These are phyloP conservation scores for Lodderomyces elongisporus DNA, from an alignment of 1,139 yeast species.

Conservation along the genomic window DNA sequence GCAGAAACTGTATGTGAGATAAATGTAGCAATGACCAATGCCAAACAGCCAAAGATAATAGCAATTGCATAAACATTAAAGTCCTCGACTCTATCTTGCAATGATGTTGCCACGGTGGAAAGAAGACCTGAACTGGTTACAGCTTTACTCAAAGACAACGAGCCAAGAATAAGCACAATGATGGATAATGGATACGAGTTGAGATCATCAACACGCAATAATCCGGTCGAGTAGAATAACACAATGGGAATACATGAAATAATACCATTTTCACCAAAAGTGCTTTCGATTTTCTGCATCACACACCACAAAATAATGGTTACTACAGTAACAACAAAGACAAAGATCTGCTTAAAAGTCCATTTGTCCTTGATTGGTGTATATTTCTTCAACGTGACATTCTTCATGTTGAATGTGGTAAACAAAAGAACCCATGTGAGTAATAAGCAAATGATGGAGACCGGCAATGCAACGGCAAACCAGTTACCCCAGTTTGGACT, in stretches of 20 bases:
- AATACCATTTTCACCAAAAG: constrained; percentile 87
- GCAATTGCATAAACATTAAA: constrained; percentile 65
- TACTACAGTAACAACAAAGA: constrained; percentile 55
- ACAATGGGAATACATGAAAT: constrained; percentile 82
- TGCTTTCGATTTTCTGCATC: constrained; percentile 54
- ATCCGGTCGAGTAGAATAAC: constrained; percentile 81
- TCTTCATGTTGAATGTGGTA: constrained; percentile 58
- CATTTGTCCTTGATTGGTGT: constrained; percentile 69
- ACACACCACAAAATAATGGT: constrained; percentile 88
- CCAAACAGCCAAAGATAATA: constrained; percentile 71
- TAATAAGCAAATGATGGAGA: constrained; percentile 55
- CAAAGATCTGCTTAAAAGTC: constrained; percentile 68
- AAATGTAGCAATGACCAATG: constrained; percentile 83
- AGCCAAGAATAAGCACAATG: constrained; percentile 93
- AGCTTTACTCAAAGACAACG: constrained; percentile 88
- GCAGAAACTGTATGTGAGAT: constrained; percentile 97
- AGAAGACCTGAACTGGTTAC: constrained; percentile 84
- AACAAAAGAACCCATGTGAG: constrained; percentile 69
- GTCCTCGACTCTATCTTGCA: constrained; percentile 56
- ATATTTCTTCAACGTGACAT: constrained; percentile 43
- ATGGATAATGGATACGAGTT: constrained; percentile 94
- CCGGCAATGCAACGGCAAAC: constrained; percentile 87
- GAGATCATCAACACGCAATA: constrained; percentile 78
- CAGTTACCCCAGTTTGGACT: constrained; percentile 83
- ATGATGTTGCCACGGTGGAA: constrained; percentile 66